Base-by-base conservation (phyloP, 1,284 basidiomycete genomes). In the Mycosarcoma mackinlayi region DNA sequence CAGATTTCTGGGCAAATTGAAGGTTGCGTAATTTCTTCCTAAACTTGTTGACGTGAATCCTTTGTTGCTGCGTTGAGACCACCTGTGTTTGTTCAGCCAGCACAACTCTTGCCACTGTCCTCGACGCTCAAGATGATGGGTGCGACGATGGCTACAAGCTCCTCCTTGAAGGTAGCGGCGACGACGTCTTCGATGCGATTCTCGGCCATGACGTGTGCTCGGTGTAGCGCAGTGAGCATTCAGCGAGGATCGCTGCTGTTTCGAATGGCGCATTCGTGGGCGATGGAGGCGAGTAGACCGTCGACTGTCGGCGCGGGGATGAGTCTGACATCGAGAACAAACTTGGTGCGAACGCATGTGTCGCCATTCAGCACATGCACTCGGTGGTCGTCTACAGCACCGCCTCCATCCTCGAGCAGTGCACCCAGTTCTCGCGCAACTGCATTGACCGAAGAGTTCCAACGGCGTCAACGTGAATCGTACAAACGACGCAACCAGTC, bases 401-500 rank as follows among this genome's bases (percentile, higher is more conserved):
- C 61, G 21, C 10, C 44, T 4, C 21, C 59, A 8, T 21, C 51
- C 16, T 23, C 61, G 13, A 14, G 25, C 5, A 24, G 21, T 13
- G 5, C 49, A 23, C 25, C 48, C 2, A 35, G 6, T 4, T 51
- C 62, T 9, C 53, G 68, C 16, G 41, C 59, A 2, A 19, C 56
- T 9, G 44, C 63, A 14, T 23, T 72, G 13, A 63, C 59, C 9
- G 52, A 59, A 37, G 56, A 73, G 27, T 59, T 71, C 21, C 62
- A 63, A 34, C 55, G 59, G 11, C 52, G 62, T 6, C 73, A 73
- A 30, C 47, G 49, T 11, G 61, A 58, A n/a, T 58, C 64, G 11
- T 75, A 75, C 56, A 66, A 63, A 37, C 49, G 57, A 7, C 72
- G 83, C 35, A 93, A 93, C 73, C 87, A 88, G 41, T 88, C 87